These are phyloP conservation scores for Rhodosorus marinus DNA, from an alignment of 23 red algal genomes.

Conservation along the genomic window DNA sequence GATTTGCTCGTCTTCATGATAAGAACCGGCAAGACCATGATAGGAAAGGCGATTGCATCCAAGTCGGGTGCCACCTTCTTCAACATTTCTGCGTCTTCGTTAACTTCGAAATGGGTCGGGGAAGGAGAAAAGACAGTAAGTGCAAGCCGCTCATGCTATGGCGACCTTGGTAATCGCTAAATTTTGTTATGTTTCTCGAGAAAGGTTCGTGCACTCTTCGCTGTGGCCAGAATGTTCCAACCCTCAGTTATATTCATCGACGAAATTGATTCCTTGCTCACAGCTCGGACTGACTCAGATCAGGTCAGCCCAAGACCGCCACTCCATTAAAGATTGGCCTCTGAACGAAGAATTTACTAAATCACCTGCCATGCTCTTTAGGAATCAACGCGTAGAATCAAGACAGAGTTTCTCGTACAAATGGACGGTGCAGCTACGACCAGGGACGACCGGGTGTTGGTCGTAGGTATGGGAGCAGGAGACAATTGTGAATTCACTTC, in stretches of 20 bases:
- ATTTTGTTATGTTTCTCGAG: too few relatives aligned
- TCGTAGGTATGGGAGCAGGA: slow-evolving; percentile 31
- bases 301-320: too few relatives aligned
- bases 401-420: slow-evolving; percentile 96
- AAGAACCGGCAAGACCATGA: slow-evolving; percentile 99
- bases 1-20: too few relatives aligned
- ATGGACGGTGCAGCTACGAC: slow-evolving; percentile 85
- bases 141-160: not conserved
- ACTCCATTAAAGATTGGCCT: too few relatives aligned
- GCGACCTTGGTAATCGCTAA: not conserved
- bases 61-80: slow-evolving; percentile 72
- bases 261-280: slow-evolving; percentile 83
- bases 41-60: slow-evolving; percentile 70
- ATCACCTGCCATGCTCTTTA: too few relatives aligned
- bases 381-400: slow-evolving; percentile 55
- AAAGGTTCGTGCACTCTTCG: slow-evolving; percentile 83
- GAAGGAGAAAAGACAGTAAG: slow-evolving; percentile 91
- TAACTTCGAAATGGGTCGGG: slow-evolving; percentile 92
- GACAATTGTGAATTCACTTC: too few relatives aligned
- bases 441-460: slow-evolving; percentile 71
- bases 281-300: slow-evolving; percentile 46
- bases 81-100: slow-evolving; percentile 59
- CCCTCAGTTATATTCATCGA: slow-evolving; percentile 97
- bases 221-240: slow-evolving; percentile 51
- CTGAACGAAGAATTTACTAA: too few relatives aligned